Evolutionary conservation across 768 basidiomycete species (phyloP).

Genomic region (Agaricus subrufescens): DNA sequence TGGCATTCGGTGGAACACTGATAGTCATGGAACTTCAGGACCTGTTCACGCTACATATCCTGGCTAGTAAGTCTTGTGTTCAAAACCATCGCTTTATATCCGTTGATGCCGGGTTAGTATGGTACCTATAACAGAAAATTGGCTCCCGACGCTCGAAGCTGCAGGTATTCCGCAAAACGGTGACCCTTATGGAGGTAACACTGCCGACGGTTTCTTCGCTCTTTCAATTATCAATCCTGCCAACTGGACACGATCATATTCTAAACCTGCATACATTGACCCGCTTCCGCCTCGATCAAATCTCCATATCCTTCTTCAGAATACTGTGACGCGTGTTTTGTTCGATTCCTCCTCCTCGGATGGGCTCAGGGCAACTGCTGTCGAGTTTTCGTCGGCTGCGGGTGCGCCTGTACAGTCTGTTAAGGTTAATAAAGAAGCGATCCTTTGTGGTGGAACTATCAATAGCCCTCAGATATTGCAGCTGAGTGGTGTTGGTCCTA

Average conservation of each 20-base stretch:
- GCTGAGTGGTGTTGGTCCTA: constrained; percentile 56
- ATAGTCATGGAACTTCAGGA: constrained; percentile 48
- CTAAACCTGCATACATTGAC: constrained; percentile 64
- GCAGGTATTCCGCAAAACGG: constrained; percentile 40
- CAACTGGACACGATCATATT: constrained; percentile 67
- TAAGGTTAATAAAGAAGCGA: constrained; percentile 56
- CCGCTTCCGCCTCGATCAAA: constrained; percentile 57
- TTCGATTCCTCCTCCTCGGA: constrained; percentile 44
- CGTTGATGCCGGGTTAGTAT: constrained; percentile 36
- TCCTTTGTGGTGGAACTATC: constrained; percentile 47
- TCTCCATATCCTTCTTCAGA: constrained; percentile 55
- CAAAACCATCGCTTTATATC: not conserved
- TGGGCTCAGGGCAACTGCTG: constrained; percentile 32
- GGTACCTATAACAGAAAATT: constrained; percentile 50
- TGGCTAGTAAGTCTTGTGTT: constrained; percentile 49
- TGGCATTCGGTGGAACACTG: constrained; percentile 39
- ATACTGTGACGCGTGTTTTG: constrained; percentile 51
- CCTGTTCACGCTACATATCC: constrained; percentile 40
- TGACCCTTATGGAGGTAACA: constrained; percentile 46
- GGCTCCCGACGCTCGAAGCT: constrained; percentile 47
- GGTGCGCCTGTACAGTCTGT: constrained; percentile 32
- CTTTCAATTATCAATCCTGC: constrained; percentile 56
- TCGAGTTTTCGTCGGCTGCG: constrained; percentile 34
- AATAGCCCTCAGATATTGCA: constrained; percentile 52
- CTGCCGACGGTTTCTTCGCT: constrained; percentile 51